Conservation (phyloP, 768 basidiomycete species). For the Collybiopsis confluens region DNA sequence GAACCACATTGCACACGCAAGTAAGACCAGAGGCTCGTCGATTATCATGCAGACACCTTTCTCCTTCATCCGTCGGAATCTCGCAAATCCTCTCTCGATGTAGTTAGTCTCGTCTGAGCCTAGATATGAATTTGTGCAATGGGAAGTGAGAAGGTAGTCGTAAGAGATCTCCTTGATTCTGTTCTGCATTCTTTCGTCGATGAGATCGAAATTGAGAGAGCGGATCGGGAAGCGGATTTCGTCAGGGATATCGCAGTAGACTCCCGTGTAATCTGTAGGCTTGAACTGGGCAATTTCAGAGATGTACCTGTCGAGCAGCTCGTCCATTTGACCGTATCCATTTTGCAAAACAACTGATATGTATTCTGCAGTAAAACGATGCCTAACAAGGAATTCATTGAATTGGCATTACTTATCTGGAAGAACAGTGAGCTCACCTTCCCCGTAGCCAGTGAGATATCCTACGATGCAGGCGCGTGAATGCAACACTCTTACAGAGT, state of each 20-base stretch:
- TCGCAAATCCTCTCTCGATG: not conserved
- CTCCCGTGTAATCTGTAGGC: not conserved
- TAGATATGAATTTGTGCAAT: not conserved
- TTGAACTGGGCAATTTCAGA: not conserved
- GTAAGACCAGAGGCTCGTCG: not conserved
- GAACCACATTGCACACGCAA: not conserved
- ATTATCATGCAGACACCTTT: not conserved
- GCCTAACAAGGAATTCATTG: not conserved
- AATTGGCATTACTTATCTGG: no score
- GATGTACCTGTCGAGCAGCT: not conserved
- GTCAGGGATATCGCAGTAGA: not conserved
- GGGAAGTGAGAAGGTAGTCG: not conserved
- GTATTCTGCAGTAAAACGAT: not conserved
- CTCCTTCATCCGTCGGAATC: not conserved
- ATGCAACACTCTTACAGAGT: not conserved
- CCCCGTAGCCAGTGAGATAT: not conserved
- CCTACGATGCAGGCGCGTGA: not conserved
- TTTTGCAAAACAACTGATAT: not conserved
- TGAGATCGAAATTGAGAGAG: not conserved
- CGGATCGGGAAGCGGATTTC: not conserved
- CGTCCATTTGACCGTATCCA: not conserved
- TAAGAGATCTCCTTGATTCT: not conserved
- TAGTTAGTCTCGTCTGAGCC: not conserved
- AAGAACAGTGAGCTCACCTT: no score
- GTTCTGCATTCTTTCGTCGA: not conserved